phyloP scores from a whole-genome alignment of 192 early-diverging fungal genomes.

The Podila verticillata region DNA sequence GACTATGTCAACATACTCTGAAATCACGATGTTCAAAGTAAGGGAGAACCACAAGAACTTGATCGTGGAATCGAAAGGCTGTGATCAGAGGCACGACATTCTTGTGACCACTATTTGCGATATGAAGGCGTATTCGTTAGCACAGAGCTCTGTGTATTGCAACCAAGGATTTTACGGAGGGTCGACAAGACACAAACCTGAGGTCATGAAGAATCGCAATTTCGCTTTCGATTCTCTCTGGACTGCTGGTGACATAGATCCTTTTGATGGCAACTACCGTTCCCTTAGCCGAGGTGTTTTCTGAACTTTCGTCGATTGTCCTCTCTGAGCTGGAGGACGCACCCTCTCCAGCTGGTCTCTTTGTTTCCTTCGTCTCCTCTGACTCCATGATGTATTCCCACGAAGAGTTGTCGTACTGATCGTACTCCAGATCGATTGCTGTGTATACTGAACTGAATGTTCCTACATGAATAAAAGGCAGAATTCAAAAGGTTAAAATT shows the following conservation, averaged over 20 bases:
- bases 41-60: conserved; percentile 85
- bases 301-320: background rate
- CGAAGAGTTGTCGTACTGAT: conserved; percentile 73
- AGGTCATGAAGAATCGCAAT: conserved; percentile 79
- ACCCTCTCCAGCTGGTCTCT: background rate
- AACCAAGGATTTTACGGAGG: background rate
- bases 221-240: conserved; percentile 83
- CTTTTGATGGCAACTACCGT: conserved; percentile 85
- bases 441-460: conserved; percentile 95
- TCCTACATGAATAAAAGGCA: conserved; percentile 54
- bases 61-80: conserved; percentile 80
- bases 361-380: conserved; percentile 8
- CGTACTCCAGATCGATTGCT: conserved; percentile 80
- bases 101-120: conserved; percentile 62
- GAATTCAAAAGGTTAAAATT: background rate
- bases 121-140: background rate
- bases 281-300: conserved; percentile 9
- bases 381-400: conserved; percentile 64
- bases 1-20: conserved; percentile 55
- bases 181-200: conserved; percentile 57
- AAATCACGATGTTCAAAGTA: conserved; percentile 89
- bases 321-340: background rate
- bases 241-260: conserved; percentile 86
- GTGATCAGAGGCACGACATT: conserved; percentile 84
- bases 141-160: background rate